Conservation (phyloP, 352 stramenopile genomes). For the Phytophthora citricola region DNA sequence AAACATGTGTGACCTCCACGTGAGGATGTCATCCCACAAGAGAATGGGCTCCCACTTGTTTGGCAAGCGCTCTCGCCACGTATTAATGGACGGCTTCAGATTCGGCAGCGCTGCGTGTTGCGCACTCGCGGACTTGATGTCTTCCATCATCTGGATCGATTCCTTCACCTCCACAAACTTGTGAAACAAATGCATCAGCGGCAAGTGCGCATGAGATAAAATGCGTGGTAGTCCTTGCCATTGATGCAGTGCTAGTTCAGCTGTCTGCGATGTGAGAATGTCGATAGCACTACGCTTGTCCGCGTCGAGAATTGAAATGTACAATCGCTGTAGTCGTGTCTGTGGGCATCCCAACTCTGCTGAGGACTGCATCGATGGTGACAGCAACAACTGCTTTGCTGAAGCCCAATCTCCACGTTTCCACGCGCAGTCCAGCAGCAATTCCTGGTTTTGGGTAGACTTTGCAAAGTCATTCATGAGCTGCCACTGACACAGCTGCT, state of each 20-base stretch:
- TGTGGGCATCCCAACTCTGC: conserved; percentile 77
- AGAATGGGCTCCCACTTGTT: conserved; percentile 95
- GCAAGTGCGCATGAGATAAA: conserved; percentile 77
- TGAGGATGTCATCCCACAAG: conserved; percentile 94
- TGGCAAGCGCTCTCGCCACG: conserved; percentile 92
- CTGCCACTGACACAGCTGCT: conserved; percentile 93
- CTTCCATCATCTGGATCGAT: conserved; percentile 91
- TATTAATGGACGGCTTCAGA: conserved; percentile 92
- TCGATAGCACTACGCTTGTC: conserved; percentile 81
- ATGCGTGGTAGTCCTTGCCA: conserved; percentile 90
- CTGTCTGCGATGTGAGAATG: conserved; percentile 69
- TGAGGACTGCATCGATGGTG: conserved; percentile 67
- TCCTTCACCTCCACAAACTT: conserved; percentile 95
- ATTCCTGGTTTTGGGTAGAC: conserved; percentile 91
- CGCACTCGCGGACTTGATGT: conserved; percentile 86
- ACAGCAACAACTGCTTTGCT: conserved; percentile 80
- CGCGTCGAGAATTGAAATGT: conserved; percentile 87
- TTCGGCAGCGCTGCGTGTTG: conserved; percentile 86
- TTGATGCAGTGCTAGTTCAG: conserved; percentile 86
- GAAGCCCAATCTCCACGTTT: conserved; percentile 92
- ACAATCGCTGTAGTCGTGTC: conserved; percentile 84
- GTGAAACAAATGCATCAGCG: conserved; percentile 89
- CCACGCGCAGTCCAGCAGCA: conserved; percentile 93
- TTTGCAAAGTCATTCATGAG: conserved; percentile 94
- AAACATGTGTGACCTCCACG: conserved; percentile 94